phyloP scores from a whole-genome alignment of 2,329 filamentous ascomycete genomes.

The Aspergillus awamori region DNA sequence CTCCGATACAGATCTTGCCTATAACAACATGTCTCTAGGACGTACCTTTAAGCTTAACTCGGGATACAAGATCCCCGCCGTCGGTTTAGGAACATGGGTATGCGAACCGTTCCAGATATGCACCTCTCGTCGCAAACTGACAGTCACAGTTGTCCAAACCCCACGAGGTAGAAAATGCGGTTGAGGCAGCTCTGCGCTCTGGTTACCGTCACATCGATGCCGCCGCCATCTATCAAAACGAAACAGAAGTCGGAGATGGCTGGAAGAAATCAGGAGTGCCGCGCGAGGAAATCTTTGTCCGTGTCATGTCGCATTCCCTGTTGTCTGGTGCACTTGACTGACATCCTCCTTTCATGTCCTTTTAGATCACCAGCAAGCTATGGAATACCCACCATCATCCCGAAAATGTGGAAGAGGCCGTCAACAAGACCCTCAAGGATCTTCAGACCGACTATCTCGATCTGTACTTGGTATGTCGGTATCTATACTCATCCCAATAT shows the following conservation, averaged over 20 bases:
- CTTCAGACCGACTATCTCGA: constrained; percentile 58
- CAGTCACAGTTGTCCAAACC: constrained; percentile 34
- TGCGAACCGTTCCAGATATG: background rate
- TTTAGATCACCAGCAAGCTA: constrained; percentile 58
- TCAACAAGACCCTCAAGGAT: constrained; percentile 54
- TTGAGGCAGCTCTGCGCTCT: constrained; percentile 47
- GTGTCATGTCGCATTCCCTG: constrained; percentile 23
- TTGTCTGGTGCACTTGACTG: background rate
- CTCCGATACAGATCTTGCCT: background rate
- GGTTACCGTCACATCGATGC: constrained; percentile 49
- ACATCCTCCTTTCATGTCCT: background rate
- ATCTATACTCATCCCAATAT: constrained; percentile 25
- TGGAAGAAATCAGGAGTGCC: constrained; percentile 38
- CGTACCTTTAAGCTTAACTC: constrained; percentile 47
- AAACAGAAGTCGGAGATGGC: constrained; percentile 36
- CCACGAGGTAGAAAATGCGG: constrained; percentile 53
- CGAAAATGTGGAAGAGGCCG: constrained; percentile 52
- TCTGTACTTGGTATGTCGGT: constrained; percentile 50
- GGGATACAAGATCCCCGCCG: constrained; percentile 45
- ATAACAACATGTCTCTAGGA: constrained; percentile 36
- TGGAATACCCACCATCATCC: constrained; percentile 60
- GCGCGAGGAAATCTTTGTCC: constrained; percentile 36
- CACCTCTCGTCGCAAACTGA: background rate
- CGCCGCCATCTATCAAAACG: constrained; percentile 45
- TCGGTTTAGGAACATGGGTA: constrained; percentile 50